Conservation (phyloP, 108 stramenopile genomes). For the Discostella stelligeroides region DNA sequence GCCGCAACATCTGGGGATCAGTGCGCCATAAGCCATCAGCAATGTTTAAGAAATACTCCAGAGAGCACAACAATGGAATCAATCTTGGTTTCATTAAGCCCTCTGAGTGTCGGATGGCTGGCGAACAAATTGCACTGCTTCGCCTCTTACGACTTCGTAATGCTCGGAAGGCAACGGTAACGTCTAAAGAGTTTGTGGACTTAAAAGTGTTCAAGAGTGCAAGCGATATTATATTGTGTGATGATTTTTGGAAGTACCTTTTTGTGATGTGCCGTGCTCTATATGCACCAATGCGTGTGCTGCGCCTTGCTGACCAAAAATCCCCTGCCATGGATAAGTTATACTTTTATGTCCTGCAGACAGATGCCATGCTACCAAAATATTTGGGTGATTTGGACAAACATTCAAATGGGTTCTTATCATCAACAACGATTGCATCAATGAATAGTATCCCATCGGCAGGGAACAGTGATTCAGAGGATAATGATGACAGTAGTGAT, state of each 20-base stretch:
- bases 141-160: neutral
- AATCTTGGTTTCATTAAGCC: no score
- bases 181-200: neutral
- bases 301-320: neutral
- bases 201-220: neutral
- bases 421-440: no score
- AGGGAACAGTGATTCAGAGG: neutral
- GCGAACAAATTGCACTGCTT: neutral
- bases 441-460: no score
- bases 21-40: neutral
- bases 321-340: slow-evolving; percentile 8
- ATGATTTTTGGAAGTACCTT: slow-evolving; percentile 1
- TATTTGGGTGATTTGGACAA: no score
- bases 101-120: slow-evolving; percentile 17
- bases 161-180: neutral
- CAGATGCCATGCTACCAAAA: neutral
- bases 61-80: slow-evolving; percentile 1
- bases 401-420: no score
- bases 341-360: slow-evolving; percentile 5
- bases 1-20: no score
- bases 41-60: neutral
- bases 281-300: no score
- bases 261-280: neutral
- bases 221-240: neutral
- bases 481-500: neutral